These are phyloP conservation scores for Lactuca sativa DNA, from an alignment of 129 eudicot species.

Conservation along the genomic window DNA sequence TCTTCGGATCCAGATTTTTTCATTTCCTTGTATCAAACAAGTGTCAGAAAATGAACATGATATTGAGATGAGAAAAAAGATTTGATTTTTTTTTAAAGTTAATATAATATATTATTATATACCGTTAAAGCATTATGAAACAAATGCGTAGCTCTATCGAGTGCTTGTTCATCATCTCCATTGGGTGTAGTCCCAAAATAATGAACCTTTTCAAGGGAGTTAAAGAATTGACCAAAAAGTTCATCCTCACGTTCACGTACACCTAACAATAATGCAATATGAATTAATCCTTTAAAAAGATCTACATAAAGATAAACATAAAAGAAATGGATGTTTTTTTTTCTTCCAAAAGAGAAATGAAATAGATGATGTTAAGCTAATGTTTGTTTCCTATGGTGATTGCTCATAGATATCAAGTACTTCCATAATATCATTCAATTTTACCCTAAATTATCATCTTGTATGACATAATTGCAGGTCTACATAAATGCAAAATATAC, in stretches of 20 bases:
- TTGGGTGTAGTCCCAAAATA: conserved; percentile 57
- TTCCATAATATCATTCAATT: background rate
- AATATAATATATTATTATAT: conserved; percentile 15
- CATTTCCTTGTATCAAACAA: conserved; percentile 55
- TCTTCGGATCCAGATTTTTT: conserved; percentile 56
- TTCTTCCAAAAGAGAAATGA: too few relatives aligned
- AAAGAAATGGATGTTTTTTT: too few relatives aligned
- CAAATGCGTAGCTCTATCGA: conserved; percentile 69
- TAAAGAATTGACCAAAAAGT: conserved; percentile 77
- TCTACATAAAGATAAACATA: too few relatives aligned
- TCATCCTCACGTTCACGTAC: conserved; percentile 57
- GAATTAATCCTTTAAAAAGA: background rate
- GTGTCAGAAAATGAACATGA: background rate
- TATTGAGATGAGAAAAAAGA: background rate
- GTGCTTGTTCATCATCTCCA: conserved; percentile 72
- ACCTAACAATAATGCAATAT: conserved; percentile 40
- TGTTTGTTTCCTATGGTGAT: too few relatives aligned
- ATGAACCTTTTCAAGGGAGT: conserved; percentile 64
- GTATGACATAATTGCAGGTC: background rate
- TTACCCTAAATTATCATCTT: conserved; percentile 14
- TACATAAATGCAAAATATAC: background rate
- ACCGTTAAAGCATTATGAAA: conserved; percentile 75
- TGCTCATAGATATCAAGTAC: background rate
- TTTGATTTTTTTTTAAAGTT: background rate
- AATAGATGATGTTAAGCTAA: too few relatives aligned